phyloP scores from a whole-genome alignment of 495 filamentous ascomycete species.

The Hypoxylon fragiforme region DNA sequence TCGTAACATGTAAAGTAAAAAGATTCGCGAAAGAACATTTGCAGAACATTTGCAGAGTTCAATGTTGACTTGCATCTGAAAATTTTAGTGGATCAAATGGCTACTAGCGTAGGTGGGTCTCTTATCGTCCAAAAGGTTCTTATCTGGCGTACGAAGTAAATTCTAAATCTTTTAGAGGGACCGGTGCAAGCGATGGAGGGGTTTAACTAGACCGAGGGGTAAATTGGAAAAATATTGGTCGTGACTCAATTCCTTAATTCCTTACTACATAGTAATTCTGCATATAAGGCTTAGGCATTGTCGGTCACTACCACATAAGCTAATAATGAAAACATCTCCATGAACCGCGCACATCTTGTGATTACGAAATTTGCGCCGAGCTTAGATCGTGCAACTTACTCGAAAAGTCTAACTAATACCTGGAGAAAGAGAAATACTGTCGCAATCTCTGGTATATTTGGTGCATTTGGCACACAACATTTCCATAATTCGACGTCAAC shows the following conservation, averaged over 20 bases:
- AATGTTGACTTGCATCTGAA: too few relatives aligned
- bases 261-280: background rate
- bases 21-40: background rate
- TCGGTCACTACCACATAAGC: conserved; percentile 3
- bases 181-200: conserved; percentile 31
- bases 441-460: conserved; percentile 13
- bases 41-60: too few relatives aligned
- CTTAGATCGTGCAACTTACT: conserved; percentile 11
- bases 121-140: background rate
- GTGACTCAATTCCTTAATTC: conserved; percentile 25
- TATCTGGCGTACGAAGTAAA: background rate
- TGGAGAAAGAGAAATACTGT: too few relatives aligned
- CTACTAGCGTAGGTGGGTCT: conserved; percentile 2
- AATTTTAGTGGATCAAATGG: conserved; percentile 30
- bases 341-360: conserved; percentile 9
- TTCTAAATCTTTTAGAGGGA: background rate
- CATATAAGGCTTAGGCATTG: conserved; percentile 18
- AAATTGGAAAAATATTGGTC: background rate
- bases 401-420: too few relatives aligned
- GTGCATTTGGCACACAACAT: conserved; percentile 1
- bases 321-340: conserved; percentile 12
- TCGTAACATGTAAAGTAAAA: too few relatives aligned
- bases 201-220: background rate
- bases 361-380: conserved; percentile 19
- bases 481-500: conserved; percentile 10